Evolutionary conservation across 2,329 filamentous ascomycete genomes (phyloP).

Genomic region (Thelonectria blattea): DNA sequence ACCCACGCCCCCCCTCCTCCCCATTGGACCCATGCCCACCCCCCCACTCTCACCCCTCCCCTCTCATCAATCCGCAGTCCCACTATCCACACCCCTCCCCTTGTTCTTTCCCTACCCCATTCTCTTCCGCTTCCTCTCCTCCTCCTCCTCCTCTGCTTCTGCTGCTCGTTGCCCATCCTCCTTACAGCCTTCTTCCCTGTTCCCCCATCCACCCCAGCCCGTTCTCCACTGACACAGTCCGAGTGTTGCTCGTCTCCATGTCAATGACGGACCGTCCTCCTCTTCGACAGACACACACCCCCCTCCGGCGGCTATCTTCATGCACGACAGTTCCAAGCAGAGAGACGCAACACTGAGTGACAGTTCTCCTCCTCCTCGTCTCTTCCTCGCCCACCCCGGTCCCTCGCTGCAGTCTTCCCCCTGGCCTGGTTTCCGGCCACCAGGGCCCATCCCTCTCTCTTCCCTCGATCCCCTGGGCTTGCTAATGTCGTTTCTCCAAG

Average conservation of each 20-base stretch:
- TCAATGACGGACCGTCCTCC: conserved; percentile 21
- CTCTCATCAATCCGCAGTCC: neutral
- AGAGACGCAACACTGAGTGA: conserved; percentile 13
- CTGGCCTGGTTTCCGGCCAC: conserved; percentile 8
- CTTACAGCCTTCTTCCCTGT: conserved; percentile 8
- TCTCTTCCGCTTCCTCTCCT: neutral
- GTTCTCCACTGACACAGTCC: conserved; percentile 32
- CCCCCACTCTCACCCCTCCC: neutral
- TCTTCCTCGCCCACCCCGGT: conserved; percentile 18
- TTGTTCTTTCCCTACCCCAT: neutral
- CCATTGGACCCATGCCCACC: neutral
- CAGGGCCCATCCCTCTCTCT: conserved; percentile 18
- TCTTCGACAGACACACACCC: neutral
- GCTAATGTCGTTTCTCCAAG: conserved; percentile 32
- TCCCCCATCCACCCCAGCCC: conserved; percentile 24
- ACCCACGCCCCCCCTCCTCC: neutral
- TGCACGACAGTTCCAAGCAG: conserved; percentile 37
- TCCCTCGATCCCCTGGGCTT: conserved; percentile 30
- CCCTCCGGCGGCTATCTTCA: conserved; percentile 40
- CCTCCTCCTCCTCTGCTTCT: neutral
- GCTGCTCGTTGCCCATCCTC: neutral
- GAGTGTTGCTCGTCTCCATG: conserved; percentile 27
- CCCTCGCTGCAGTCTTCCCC: conserved; percentile 18
- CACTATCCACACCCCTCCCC: neutral
- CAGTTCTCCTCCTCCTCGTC: neutral